Evolutionary conservation across 1,139 yeast species (phyloP), one percentile per base, ranked within the genome.

Genomic region (Yamadazyma blattariae): DNA sequence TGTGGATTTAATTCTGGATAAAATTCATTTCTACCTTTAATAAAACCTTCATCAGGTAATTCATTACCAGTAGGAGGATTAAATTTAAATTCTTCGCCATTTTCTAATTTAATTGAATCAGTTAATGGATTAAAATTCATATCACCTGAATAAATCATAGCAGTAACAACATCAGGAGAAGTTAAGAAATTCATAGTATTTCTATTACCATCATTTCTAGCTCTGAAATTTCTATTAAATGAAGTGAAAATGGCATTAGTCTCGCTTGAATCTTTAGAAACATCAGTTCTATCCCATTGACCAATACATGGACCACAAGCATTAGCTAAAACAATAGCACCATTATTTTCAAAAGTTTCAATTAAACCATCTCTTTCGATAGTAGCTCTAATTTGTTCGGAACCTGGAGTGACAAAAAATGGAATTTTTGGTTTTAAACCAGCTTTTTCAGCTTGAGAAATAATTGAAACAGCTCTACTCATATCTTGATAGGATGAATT

Each of bases 221-320:
- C 95, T 57, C 90, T 78, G 74, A 92, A 92, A 64, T 92, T 92
- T 72, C 98, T 82, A 74, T 92, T 92, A 73, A 89, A 92, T 11
- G 96, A 87, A 17, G 97, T 87, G 68, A 92, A 84, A 42, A 92
- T 92, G 36, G 97, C 88, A 56, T 90, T 90, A 35, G 61, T 63
- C 39, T 77, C 82, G 34, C 79, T 72, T 7, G 84, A 77, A 36
- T 75, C 77, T 59, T 83, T 82, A 35, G 82, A 71, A 34, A 82
- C 74, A 42, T 70, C 75, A 12, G 64, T 52, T 65, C 98, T 81
- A 59, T 89, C 96, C 98, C 98, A 92, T 70, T 92, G 97, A 35
- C 98, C 98, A 61, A 92, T 92, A 80, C 98, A 90, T 67, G 98
- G 98, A 67, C 98, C 98, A 79, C 98, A 90, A 47, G 98, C 98